phyloP scores from a whole-genome alignment of 108 stramenopile species.

The Pseudonitzschia delicatissima region DNA sequence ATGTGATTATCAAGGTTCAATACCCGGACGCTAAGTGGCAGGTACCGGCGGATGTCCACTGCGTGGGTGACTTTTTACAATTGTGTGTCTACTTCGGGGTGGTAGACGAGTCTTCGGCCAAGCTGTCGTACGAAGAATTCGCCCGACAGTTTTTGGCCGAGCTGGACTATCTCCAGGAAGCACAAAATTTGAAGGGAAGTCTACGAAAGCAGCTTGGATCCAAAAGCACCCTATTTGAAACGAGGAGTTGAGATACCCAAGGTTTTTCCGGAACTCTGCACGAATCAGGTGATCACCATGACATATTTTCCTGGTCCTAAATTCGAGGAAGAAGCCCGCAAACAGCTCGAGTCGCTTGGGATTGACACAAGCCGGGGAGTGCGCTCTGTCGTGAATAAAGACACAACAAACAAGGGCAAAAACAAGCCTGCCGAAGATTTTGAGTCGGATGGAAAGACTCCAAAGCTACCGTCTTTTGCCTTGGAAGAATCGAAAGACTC shows the following conservation, averaged over 20 bases:
- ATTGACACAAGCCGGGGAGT: conserved; percentile 58
- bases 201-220: conserved; percentile 58
- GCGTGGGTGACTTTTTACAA: conserved; percentile 67
- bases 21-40: conserved; percentile 85
- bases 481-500: not conserved
- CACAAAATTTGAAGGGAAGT: conserved; percentile 53
- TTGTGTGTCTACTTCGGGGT: conserved; percentile 66
- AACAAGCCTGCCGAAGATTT: not conserved
- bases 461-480: not conserved
- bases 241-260: conserved; percentile 53
- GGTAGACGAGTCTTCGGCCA: conserved; percentile 57
- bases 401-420: conserved; percentile 6
- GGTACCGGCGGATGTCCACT: conserved; percentile 74
- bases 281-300: conserved; percentile 67
- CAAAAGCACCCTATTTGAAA: conserved; percentile 48
- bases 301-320: conserved; percentile 68
- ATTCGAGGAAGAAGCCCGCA: conserved; percentile 66
- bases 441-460: not conserved
- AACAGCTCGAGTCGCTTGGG: conserved; percentile 54
- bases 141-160: conserved; percentile 69
- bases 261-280: conserved; percentile 54
- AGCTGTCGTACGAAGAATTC: conserved; percentile 64
- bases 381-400: conserved; percentile 36
- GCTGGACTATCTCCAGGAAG: conserved; percentile 61
- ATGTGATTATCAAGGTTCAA: conserved; percentile 93